Evolutionary conservation across 2,329 filamentous ascomycete species (phyloP).

Genomic region (Colletotrichum cuscutae): DNA sequence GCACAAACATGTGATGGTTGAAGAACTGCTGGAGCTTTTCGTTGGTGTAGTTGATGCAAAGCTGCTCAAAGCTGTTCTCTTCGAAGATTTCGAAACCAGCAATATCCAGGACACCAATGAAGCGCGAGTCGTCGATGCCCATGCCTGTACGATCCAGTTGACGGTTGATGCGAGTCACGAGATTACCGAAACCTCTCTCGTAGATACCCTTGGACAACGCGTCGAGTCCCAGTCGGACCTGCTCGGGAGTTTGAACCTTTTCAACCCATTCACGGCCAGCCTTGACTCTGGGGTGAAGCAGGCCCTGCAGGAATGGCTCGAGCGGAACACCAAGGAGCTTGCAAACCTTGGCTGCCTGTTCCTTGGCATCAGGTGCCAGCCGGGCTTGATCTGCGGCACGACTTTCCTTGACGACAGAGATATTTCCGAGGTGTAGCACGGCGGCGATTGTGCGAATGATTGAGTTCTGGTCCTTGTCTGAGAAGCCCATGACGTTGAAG

Average conservation of each 20-base stretch:
- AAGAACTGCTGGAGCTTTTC: slow-evolving; percentile 99
- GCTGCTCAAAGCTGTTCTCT: slow-evolving; percentile 96
- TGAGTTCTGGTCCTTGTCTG: slow-evolving; percentile 81
- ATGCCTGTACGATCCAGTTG: slow-evolving; percentile 88
- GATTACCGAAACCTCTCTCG: slow-evolving; percentile 92
- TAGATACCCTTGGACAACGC: slow-evolving; percentile 97
- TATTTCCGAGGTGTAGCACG: slow-evolving; percentile 92
- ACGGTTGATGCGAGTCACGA: slow-evolving; percentile 90
- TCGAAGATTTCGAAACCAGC: slow-evolving; percentile 99
- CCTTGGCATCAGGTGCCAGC: slow-evolving; percentile 78
- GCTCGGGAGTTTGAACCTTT: slow-evolving; percentile 96
- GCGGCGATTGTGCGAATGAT: slow-evolving; percentile 91
- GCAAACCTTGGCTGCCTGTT: slow-evolving; percentile 82
- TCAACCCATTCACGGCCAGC: slow-evolving; percentile 98
- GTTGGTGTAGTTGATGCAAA: slow-evolving; percentile 99
- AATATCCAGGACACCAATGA: slow-evolving; percentile 98
- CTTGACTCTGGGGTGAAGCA: slow-evolving; percentile 93
- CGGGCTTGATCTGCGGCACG: slow-evolving; percentile 90
- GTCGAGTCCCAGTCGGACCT: slow-evolving; percentile 89
- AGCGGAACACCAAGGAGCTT: slow-evolving; percentile 83
- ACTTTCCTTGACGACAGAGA: slow-evolving; percentile 90
- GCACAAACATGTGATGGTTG: slow-evolving; percentile 99
- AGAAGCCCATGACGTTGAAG: slow-evolving; percentile 94
- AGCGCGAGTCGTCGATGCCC: slow-evolving; percentile 86
- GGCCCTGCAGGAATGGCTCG: slow-evolving; percentile 86